Percentiles rank a stretch among this genome's conserved stretches.
Conservation (phyloP, 2,329 filamentous ascomycete genomes). For the Penicillium brevicompactum region DNA sequence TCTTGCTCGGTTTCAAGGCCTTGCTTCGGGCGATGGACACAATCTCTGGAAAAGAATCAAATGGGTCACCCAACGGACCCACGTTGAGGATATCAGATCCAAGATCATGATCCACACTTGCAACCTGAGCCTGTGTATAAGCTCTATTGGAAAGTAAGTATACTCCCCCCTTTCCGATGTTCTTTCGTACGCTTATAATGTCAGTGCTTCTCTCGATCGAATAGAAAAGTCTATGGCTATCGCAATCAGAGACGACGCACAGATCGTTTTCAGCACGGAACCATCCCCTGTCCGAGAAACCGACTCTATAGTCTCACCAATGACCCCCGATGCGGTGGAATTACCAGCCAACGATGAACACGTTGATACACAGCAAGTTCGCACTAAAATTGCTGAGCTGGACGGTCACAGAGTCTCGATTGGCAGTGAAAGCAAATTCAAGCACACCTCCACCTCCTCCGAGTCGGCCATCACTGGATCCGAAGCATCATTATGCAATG, state of each 20-base stretch:
- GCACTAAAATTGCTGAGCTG: background rate
- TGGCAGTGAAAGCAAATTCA: constrained; percentile 1
- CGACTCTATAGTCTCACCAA: constrained; percentile 7
- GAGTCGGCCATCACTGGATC: constrained; percentile 21
- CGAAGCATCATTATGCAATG: constrained; percentile 15
- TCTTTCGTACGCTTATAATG: background rate
- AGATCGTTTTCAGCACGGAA: constrained; percentile 6
- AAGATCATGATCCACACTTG: constrained; percentile 33
- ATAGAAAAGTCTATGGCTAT: constrained; percentile 25
- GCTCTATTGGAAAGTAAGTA: constrained; percentile 30
- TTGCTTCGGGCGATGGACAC: constrained; percentile 25
- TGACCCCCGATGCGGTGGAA: background rate
- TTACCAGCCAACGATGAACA: constrained; percentile 4
- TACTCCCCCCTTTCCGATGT: no score
- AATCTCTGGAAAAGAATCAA: constrained; percentile 32
- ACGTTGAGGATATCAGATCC: constrained; percentile 31
- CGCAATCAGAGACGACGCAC: constrained; percentile 24
- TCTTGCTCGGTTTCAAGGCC: constrained; percentile 22
- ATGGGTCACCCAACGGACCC: constrained; percentile 29
- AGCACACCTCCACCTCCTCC: constrained; percentile 21
- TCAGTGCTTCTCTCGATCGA: constrained; percentile 25
- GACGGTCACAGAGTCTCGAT: background rate
- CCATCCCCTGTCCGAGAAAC: constrained; percentile 5
- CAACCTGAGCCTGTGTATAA: constrained; percentile 33
- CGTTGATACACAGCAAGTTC: background rate